These are phyloP conservation scores for Solioccasus polychromus DNA, from an alignment of 768 basidiomycete genomes.

Conservation along the genomic window DNA sequence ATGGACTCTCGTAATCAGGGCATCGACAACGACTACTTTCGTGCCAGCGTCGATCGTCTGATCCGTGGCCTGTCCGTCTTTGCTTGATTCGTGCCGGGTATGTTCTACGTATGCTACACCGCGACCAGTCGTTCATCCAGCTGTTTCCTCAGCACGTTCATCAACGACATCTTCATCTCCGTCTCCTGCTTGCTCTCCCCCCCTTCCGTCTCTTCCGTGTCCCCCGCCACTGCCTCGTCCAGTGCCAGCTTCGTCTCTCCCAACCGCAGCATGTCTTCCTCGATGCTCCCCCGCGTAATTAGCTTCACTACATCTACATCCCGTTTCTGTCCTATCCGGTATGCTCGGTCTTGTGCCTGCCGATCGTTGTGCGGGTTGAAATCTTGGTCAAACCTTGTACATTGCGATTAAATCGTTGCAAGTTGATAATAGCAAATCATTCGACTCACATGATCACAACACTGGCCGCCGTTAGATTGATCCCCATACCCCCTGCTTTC, in stretches of 20 bases:
- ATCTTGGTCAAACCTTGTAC: conserved; percentile 86
- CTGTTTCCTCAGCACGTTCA: conserved; percentile 81
- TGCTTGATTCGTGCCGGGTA: conserved; percentile 26
- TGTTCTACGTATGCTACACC: conserved; percentile 20
- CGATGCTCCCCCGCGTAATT: conserved; percentile 87
- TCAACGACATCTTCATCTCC: conserved; percentile 82
- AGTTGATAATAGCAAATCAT: not conserved
- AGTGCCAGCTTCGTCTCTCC: conserved; percentile 89
- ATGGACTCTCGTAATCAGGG: conserved; percentile 84
- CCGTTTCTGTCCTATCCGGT: conserved; percentile 92
- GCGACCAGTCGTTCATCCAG: conserved; percentile 50
- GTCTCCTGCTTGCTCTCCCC: conserved; percentile 65
- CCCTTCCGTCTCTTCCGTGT: conserved; percentile 57
- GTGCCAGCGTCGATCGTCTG: conserved; percentile 73
- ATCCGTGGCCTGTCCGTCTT: conserved; percentile 58
- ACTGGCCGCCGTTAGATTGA: conserved; percentile 93
- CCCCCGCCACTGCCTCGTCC: conserved; percentile 91
- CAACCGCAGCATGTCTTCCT: conserved; percentile 92
- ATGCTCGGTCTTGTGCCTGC: conserved; percentile 96
- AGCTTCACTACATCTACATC: conserved; percentile 95
- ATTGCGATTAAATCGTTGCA: not conserved
- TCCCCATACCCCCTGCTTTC: conserved; percentile 94
- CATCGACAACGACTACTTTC: conserved; percentile 91
- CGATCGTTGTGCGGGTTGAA: conserved; percentile 98
- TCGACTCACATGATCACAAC: conserved; percentile 82